phyloP scores from a whole-genome alignment of 306 rosid genomes.

The Castanopsis chinensis region DNA sequence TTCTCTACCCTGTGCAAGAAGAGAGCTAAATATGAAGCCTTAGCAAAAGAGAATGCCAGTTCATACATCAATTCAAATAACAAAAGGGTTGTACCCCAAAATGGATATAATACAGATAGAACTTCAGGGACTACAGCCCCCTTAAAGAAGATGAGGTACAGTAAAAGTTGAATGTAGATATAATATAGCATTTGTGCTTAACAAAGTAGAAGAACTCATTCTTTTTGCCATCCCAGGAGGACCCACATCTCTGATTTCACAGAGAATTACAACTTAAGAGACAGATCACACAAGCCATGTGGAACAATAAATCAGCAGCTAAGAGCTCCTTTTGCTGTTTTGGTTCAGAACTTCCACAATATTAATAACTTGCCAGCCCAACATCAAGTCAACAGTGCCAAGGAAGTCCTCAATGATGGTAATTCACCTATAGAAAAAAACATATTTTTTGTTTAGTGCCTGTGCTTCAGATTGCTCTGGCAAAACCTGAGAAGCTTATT shows the following conservation, averaged over 20 bases:
- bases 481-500: conserved; percentile 14
- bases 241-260: conserved; percentile 57
- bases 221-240: conserved; percentile 47
- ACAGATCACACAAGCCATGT: conserved; percentile 57
- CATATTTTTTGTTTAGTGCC: conserved; percentile 15
- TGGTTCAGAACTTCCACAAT: conserved; percentile 65
- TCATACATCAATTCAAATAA: conserved; percentile 64
- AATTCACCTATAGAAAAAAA: conserved; percentile 27
- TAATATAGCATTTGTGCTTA: conserved; percentile 11
- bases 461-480: conserved; percentile 15
- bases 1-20: conserved; percentile 95
- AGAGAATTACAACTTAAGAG: conserved; percentile 49
- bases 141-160: conserved; percentile 70
- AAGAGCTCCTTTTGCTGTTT: conserved; percentile 79
- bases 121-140: conserved; percentile 51
- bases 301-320: conserved; percentile 49
- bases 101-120: conserved; percentile 43
- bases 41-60: conserved; percentile 76
- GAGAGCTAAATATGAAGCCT: conserved; percentile 95
- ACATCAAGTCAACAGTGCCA: conserved; percentile 40
- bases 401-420: conserved; percentile 50
- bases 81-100: conserved; percentile 60
- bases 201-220: conserved; percentile 14
- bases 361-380: conserved; percentile 48
- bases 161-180: conserved; percentile 10